Evolutionary conservation across 2,329 filamentous ascomycete genomes (phyloP).

Genomic region (Fusarium sp.): DNA sequence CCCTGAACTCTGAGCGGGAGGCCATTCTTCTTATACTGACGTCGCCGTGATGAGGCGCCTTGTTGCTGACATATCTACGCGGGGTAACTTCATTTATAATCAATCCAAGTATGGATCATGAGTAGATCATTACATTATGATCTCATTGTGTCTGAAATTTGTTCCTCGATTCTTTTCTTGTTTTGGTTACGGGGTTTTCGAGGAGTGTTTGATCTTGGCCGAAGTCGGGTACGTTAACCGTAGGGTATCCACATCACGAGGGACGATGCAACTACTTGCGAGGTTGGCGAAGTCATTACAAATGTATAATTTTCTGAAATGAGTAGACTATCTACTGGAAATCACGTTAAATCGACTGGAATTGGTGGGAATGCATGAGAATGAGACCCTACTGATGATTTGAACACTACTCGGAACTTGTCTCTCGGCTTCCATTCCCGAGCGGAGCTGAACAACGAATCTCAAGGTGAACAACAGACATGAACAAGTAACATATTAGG

Average conservation of each 20-base stretch:
- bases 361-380: background rate
- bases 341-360: background rate
- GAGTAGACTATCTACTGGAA: background rate
- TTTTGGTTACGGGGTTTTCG: background rate
- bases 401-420: background rate
- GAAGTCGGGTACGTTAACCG: background rate
- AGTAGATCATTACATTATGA: background rate
- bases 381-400: background rate
- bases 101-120: background rate
- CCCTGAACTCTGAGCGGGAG: background rate
- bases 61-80: conserved; percentile 7
- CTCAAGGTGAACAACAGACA: background rate
- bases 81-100: conserved; percentile 11
- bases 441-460: background rate
- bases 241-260: conserved; percentile 11
- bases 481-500: background rate
- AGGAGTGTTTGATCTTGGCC: background rate
- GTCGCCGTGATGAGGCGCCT: background rate
- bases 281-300: background rate
- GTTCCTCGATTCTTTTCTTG: background rate
- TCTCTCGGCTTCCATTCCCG: background rate
- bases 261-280: background rate
- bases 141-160: background rate
- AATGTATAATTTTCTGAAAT: background rate
- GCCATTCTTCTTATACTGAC: background rate